A percentile compares a stretch with the other conserved stretches of the same genome.
phyloP scores from a whole-genome alignment of 441 rosid species.

The Manihot esculenta region DNA sequence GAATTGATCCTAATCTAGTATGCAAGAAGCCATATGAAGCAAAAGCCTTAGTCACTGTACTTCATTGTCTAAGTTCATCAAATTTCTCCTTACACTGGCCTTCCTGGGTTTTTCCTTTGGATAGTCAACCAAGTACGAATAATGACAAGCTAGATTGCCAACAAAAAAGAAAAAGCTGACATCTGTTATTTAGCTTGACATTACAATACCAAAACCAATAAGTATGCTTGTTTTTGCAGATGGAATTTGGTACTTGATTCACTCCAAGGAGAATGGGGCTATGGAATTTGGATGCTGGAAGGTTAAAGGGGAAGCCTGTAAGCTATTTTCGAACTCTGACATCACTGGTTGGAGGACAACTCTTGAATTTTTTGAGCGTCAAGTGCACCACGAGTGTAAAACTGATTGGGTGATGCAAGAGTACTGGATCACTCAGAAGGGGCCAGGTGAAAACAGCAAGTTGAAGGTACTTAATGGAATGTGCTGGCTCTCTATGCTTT shows the following conservation, averaged over 20 bases:
- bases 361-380: slow-evolving; percentile 35
- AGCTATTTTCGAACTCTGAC: slow-evolving; percentile 31
- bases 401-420: slow-evolving; percentile 54
- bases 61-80: background rate
- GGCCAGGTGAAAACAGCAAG: slow-evolving; percentile 24
- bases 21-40: background rate
- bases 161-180: background rate
- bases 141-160: slow-evolving; percentile 7
- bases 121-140: background rate
- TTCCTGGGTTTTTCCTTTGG: background rate
- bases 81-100: background rate
- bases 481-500: slow-evolving; percentile 11
- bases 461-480: slow-evolving; percentile 32
- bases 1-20: no score
- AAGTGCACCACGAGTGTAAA: slow-evolving; percentile 28
- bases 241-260: slow-evolving; percentile 41
- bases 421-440: slow-evolving; percentile 37
- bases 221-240: slow-evolving; percentile 30
- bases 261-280: slow-evolving; percentile 23
- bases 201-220: background rate
- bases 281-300: slow-evolving; percentile 43
- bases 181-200: background rate
- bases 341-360: slow-evolving; percentile 52
- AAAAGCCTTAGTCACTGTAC: background rate
- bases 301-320: slow-evolving; percentile 38